Evolutionary conservation across 2,329 filamentous ascomycete species (phyloP), one percentile per base, ranked within the genome.

Genomic region (Calonectria pseudoreteaudii): DNA sequence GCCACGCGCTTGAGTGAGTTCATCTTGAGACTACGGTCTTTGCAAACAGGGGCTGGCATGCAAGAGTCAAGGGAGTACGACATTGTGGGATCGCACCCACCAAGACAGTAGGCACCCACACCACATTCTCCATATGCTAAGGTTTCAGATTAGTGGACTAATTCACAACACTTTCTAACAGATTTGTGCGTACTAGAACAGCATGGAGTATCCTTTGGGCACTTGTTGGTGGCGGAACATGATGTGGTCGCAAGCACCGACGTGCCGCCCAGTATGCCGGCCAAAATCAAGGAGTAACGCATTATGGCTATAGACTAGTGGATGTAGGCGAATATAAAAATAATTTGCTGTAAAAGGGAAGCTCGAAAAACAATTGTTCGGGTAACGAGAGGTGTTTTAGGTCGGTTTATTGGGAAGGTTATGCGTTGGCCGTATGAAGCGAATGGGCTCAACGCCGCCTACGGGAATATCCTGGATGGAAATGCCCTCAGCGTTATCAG

Each of bases 81-180:
- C 87, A 93, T 93, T 82, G 92, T 91, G 31, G 95, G 94, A 83
- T 98, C 96, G 87, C 97, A 99, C 76, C 97, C 97, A 80, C 97
- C 97, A 23, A 99, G 91, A 83, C 97, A 99, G 90, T 94, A 98
- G 70, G 96, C 97, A 81, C 97, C 97, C 68, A 95, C 92, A 87
- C 96, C 97, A 82, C 97, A 98, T 85, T 96, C 90, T 80, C 95
- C 95, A 85, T 98, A 98, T 85, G 97, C 95, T 98, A 81, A 64
- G 28, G 7, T 30, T 36, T 20, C 14, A 26, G 31, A 16, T 68
- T 18, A 66, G 18, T 30, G 23, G 3, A n/a, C 11, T 14, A 2
- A 16, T 30, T 34, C 31, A 34, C 31, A 34, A 11, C 31, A 11
- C 8, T 34, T 20, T 34, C 16, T 7, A 41, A n/a, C 11, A 30